A percentile compares a stretch with the other conserved stretches of the same genome.
phyloP scores from a whole-genome alignment of 2,329 filamentous ascomycete species.

The Aureobasidium zeae region DNA sequence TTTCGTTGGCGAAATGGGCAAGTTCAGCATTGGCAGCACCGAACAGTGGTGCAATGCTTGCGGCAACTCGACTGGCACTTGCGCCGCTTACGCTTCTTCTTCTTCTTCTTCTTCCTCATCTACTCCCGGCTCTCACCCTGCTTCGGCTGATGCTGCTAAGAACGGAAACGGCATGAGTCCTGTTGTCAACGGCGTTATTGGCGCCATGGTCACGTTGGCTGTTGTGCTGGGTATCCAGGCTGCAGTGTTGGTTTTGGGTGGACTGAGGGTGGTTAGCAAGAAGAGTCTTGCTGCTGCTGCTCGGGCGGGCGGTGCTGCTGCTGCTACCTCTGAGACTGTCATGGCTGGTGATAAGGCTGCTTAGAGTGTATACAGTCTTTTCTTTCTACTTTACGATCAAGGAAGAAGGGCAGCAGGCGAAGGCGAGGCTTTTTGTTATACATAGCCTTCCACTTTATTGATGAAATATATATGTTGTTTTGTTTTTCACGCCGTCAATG shows the following conservation, averaged over 20 bases:
- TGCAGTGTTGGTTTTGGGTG: slow-evolving; percentile 46
- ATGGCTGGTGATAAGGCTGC: slow-evolving; percentile 7
- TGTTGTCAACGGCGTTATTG: slow-evolving; percentile 72
- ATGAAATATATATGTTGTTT: no score
- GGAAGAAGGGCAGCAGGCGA: no score
- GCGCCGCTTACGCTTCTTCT: slow-evolving; percentile 41
- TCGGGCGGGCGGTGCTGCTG: no score
- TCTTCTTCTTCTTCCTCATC: slow-evolving; percentile 23
- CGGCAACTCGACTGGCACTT: slow-evolving; percentile 60
- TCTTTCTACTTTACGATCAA: neutral
- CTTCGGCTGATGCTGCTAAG: slow-evolving; percentile 21
- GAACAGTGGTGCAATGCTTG: slow-evolving; percentile 65
- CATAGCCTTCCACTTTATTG: no score
- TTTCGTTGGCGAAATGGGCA: slow-evolving; percentile 54
- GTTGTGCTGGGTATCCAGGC: slow-evolving; percentile 51
- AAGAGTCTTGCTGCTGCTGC: slow-evolving; percentile 29
- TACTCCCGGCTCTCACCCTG: slow-evolving; percentile 18
- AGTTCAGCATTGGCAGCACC: slow-evolving; percentile 58
- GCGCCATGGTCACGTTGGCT: slow-evolving; percentile 57
- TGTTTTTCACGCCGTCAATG: no score
- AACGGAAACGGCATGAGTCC: slow-evolving; percentile 48
- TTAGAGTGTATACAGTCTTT: no score
- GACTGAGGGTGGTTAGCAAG: slow-evolving; percentile 51
- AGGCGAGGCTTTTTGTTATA: no score
- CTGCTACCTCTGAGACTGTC: no score